Conservation (phyloP, 768 basidiomycete genomes). For the Calocybe cyanea region DNA sequence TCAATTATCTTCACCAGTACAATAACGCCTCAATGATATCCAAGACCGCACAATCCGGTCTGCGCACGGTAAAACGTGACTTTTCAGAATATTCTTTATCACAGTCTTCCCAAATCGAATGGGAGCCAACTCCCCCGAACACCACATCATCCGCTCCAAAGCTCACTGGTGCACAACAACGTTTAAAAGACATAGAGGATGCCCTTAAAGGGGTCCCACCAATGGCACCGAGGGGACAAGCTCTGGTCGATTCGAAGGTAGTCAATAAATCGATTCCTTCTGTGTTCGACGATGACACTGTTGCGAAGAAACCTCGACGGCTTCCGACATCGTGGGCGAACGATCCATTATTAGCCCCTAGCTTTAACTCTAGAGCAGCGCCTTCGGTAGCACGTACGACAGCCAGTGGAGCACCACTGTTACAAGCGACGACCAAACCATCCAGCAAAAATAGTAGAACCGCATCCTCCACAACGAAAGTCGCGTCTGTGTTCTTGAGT, state of each 20-base stretch:
- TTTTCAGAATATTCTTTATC: constrained; percentile 39
- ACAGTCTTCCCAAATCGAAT: constrained; percentile 38
- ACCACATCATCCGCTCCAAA: constrained; percentile 15
- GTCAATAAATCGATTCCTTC: constrained; percentile 37
- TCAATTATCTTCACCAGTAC: too few relatives aligned
- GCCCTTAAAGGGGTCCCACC: constrained; percentile 35
- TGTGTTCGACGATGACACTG: constrained; percentile 20
- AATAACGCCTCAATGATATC: constrained; percentile 21
- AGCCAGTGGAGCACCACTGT: too few relatives aligned
- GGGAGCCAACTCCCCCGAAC: constrained; percentile 35
- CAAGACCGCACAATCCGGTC: constrained; percentile 51
- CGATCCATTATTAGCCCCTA: constrained; percentile 32
- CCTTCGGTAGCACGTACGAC: constrained; percentile 4
- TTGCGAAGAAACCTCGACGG: constrained; percentile 51
- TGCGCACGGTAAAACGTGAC: constrained; percentile 58
- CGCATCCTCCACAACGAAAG: constrained; percentile 21
- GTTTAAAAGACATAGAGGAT: constrained; percentile 57
- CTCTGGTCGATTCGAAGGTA: constrained; percentile 24
- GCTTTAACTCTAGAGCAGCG: constrained; percentile 22
- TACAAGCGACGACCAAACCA: constrained; percentile 1
- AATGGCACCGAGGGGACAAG: constrained; percentile 18
- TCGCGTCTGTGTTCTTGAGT: constrained; percentile 62
- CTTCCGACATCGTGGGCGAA: constrained; percentile 51
- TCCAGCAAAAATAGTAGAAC: constrained; percentile 6
- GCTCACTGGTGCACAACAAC: constrained; percentile 29